Conservation (phyloP, 306 rosid genomes). For the Carpinus fangiana region DNA sequence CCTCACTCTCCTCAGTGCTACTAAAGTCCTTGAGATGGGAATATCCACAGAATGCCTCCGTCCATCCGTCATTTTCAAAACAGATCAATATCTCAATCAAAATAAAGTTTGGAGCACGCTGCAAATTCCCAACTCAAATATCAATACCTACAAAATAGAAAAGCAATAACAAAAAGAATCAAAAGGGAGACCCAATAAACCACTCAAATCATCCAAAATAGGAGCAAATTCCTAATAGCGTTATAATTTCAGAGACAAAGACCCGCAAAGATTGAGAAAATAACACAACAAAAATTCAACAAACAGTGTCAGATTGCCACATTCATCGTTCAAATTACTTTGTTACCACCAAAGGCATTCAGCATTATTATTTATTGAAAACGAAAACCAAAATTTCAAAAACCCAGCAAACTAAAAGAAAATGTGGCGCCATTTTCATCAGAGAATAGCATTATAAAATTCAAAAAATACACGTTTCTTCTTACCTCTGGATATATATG, state of each 20-base stretch:
- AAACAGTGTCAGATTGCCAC: background rate
- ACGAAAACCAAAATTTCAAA: conserved; percentile 18
- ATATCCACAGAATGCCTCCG: conserved; percentile 83
- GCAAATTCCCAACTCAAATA: conserved; percentile 21
- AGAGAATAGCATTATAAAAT: conserved; percentile 12
- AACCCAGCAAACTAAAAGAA: background rate
- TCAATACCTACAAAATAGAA: conserved; percentile 19
- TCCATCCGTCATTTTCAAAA: conserved; percentile 60
- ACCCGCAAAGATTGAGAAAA: background rate
- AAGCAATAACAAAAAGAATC: conserved; percentile 5
- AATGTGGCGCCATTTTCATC: conserved; percentile 32
- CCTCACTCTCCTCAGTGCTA: conserved; percentile 80
- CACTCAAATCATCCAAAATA: conserved; percentile 14
- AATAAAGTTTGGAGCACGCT: background rate
- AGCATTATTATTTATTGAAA: background rate
- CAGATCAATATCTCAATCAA: background rate
- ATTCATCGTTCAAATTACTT: background rate
- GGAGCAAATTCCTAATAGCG: background rate
- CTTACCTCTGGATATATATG: conserved; percentile 27
- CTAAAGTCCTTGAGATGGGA: conserved; percentile 79
- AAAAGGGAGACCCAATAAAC: background rate
- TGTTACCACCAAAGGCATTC: background rate
- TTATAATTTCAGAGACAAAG: background rate
- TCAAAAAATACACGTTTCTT: conserved; percentile 12
- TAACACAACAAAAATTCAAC: background rate